Evolutionary conservation across 2,329 filamentous ascomycete species (phyloP), one percentile per base, ranked within the genome.

Genomic region (Lasiodiplodia sp.): DNA sequence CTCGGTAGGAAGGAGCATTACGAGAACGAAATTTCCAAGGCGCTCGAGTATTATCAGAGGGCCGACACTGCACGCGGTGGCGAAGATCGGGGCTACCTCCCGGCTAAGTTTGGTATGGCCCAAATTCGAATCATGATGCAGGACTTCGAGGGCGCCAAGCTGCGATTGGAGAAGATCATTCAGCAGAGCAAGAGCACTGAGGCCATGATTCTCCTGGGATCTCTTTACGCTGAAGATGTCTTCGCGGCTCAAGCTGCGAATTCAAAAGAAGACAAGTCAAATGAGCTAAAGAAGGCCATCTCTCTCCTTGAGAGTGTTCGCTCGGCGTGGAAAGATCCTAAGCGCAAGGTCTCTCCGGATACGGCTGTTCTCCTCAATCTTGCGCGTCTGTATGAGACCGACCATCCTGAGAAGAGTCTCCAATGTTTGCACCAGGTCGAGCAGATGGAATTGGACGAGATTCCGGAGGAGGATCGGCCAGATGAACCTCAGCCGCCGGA

Each of bases 391-490:
- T 98, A 98, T 76, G 96, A 99, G 81, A 85, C 81, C 3, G 92
- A 95, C 5, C 87, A 90, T 28, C 93, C 96, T 0, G 94, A 98
- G 31, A 97, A 96, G 82, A 96, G 94, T 68, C 85, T 98, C 68
- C 92, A 96, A 77, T 98, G 95, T 75, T 86, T 99, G 51, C 89
- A 93, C 72, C 94, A 97, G 76, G 93, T 98, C 6, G 95, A 98
- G 79, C 89, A 97, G 78, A 87, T 97, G 73, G 94, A 97, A 77
- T 80, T 97, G 23, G 91, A 93, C 52, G 91, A 92, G 71, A 88
- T 97, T 52, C 87, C 90, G 0, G 86, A 90, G 21, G 88, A 91
- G 12, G 91, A 94, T 10, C 37, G 67, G 3, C 67, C 67, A 14
- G 67, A 68, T 12, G 66, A 62, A 44, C 66, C 66, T 58, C 84